These are phyloP conservation scores for Porogramme epimiltina DNA, from an alignment of 1,284 basidiomycete species.

Conservation along the genomic window DNA sequence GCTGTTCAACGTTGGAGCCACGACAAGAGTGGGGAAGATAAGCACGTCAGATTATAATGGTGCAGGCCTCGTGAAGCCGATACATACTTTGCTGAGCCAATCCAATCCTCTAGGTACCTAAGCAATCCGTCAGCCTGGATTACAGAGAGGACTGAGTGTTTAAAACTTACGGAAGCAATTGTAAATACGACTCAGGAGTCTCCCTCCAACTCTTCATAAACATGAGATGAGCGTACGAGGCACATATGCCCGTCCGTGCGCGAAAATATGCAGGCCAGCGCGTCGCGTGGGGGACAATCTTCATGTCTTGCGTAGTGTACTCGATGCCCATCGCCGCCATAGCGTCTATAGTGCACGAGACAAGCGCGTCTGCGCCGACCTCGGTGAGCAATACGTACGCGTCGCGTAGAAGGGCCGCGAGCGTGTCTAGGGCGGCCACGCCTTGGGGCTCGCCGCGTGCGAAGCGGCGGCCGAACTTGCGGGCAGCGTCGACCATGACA, in stretches of 20 bases:
- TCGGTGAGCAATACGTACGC: slow-evolving; percentile 12
- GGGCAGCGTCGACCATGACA: not conserved
- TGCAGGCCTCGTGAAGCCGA: not conserved
- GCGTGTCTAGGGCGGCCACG: slow-evolving; percentile 5
- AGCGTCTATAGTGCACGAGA: slow-evolving; percentile 16
- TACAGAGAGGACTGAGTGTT: too few relatives aligned
- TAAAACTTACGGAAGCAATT: slow-evolving; percentile 21
- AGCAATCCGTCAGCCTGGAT: not conserved
- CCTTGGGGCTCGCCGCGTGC: slow-evolving; percentile 1
- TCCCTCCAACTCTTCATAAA: slow-evolving; percentile 16
- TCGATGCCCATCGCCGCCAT: slow-evolving; percentile 18
- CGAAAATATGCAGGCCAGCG: slow-evolving; percentile 17
- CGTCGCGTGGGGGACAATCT: slow-evolving; percentile 11
- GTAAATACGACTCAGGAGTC: slow-evolving; percentile 16
- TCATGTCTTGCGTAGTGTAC: slow-evolving; percentile 10
- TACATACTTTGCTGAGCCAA: slow-evolving; percentile 15
- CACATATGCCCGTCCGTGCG: slow-evolving; percentile 11
- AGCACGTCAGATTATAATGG: too few relatives aligned
- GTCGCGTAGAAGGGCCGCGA: slow-evolving; percentile 2
- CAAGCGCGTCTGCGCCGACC: slow-evolving; percentile 16
- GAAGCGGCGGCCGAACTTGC: slow-evolving; percentile 13
- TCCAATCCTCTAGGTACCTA: slow-evolving; percentile 20
- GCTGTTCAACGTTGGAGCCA: not conserved
- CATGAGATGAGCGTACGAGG: slow-evolving; percentile 19
- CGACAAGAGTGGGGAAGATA: too few relatives aligned